A percentile compares a stretch with the other conserved stretches of the same genome.
Evolutionary conservation across 257 asterid species (phyloP).

Genomic region (Eustoma russellianum): DNA sequence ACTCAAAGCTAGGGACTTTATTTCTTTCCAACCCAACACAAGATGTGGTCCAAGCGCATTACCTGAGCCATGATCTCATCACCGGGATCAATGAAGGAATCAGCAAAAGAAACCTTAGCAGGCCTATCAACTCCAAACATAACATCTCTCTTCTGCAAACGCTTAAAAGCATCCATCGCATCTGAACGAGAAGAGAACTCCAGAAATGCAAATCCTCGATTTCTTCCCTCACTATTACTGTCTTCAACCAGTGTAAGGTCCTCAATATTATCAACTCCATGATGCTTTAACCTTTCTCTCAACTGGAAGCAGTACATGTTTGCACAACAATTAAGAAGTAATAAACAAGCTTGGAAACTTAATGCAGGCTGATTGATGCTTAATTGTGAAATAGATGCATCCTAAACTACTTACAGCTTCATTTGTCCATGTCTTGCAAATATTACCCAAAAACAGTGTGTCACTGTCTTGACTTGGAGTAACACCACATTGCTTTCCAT

Average conservation of each 20-base stretch:
- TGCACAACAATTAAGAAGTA: constrained; percentile 20
- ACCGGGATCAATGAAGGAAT: constrained; percentile 95
- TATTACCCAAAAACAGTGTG: constrained; percentile 88
- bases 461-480: constrained; percentile 98
- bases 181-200: constrained; percentile 91
- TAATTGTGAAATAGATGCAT: constrained; percentile 8
- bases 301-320: constrained; percentile 59
- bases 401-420: constrained; percentile 69
- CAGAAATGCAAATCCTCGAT: constrained; percentile 90
- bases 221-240: constrained; percentile 58
- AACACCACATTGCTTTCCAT: constrained; percentile 97
- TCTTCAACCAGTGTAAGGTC: constrained; percentile 95
- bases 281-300: constrained; percentile 72
- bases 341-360: constrained; percentile 8
- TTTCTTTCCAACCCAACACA: constrained; percentile 11
- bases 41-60: constrained; percentile 23
- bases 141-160: constrained; percentile 89
- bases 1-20: constrained; percentile 5
- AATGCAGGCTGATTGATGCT: constrained; percentile 19
- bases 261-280: constrained; percentile 69
- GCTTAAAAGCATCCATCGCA: constrained; percentile 98
- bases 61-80: constrained; percentile 99
- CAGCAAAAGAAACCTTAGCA: constrained; percentile 97
- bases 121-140: constrained; percentile 87
- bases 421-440: constrained; percentile 93